Evolutionary conservation across 805 yeast species (phyloP).

Genomic region (Brettanomyces bruxellensis): DNA sequence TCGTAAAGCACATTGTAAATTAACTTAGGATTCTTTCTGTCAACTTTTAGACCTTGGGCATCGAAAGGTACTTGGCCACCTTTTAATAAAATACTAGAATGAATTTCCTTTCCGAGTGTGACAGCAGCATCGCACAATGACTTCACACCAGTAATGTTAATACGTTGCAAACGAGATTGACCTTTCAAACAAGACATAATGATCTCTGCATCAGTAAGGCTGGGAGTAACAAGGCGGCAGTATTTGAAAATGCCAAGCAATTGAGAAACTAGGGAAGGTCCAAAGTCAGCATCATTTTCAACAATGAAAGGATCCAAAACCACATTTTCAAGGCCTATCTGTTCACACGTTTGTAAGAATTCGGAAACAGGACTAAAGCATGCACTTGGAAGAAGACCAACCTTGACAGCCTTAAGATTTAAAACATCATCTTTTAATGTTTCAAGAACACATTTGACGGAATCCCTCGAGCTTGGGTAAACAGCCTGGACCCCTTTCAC

Average conservation of each 20-base stretch:
- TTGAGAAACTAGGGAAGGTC: constrained; percentile 28
- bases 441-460: constrained; percentile 40
- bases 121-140: constrained; percentile 31
- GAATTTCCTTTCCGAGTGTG: constrained; percentile 27
- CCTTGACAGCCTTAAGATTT: constrained; percentile 60
- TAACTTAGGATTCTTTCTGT: constrained; percentile 9
- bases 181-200: constrained; percentile 24
- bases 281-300: constrained; percentile 67
- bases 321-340: constrained; percentile 16
- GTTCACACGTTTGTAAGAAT: constrained; percentile 5
- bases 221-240: constrained; percentile 57
- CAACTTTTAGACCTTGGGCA: constrained; percentile 8
- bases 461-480: constrained; percentile 32
- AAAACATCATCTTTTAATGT: constrained; percentile 45
- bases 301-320: constrained; percentile 82
- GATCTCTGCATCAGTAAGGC: constrained; percentile 52
- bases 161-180: constrained; percentile 16
- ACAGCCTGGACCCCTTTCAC: constrained; percentile 38
- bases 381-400: constrained; percentile 61
- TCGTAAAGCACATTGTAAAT: constrained; percentile 6
- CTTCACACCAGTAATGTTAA: constrained; percentile 2
- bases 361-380: constrained; percentile 30
- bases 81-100: constrained; percentile 53
- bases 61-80: constrained; percentile 71
- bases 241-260: constrained; percentile 10